Evolutionary conservation across 345 rosid species (phyloP), one percentile per base, ranked within the genome.

Genomic region (Gossypium australe): DNA sequence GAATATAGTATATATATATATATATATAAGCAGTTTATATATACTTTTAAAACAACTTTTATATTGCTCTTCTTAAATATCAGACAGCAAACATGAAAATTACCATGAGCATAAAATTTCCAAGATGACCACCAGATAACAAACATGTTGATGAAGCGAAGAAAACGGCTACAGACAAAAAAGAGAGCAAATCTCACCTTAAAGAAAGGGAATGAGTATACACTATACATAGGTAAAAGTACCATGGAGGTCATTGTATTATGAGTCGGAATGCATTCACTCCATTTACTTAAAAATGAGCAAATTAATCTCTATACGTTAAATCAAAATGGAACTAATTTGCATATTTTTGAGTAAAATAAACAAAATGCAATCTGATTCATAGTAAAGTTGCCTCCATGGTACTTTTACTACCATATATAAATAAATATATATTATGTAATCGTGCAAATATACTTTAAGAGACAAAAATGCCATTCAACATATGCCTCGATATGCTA

Each of bases 61-160:
- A 2, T 66, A 17, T 38, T 71, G 55, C 64, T 51, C 73, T 62
- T 72, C 62, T 13, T n/a, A 0, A 76, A 64, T 27, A 70, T 49
- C 73, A 48, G 43, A 44, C 56, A 10, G 27, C 73, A 72, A 74
- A 70, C 60, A 45, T 52, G 72, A 75, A 34, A 27, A 62, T 66
- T 8, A 58, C 44, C 56, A 5, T n/a, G 66, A 25, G 74, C 48
- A 68, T 58, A 72, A 73, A 74, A 49, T 55, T 71, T 34, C 71
- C 78, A 80, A 48, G 57, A 48, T 4, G 43, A 8, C 7, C 57
- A 67, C 57, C 57, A 1, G 43, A 48, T 22, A 24, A 18, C 59
- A 12, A 24, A 25, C 17, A 67, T 47, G 6, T 2, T 17, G 41
- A 67, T 22, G 24, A 22, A 67, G 12, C 18, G 20, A 65, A 18